Conservation (phyloP, 352 stramenopile genomes). For the Poterioochromonas sp. region DNA sequence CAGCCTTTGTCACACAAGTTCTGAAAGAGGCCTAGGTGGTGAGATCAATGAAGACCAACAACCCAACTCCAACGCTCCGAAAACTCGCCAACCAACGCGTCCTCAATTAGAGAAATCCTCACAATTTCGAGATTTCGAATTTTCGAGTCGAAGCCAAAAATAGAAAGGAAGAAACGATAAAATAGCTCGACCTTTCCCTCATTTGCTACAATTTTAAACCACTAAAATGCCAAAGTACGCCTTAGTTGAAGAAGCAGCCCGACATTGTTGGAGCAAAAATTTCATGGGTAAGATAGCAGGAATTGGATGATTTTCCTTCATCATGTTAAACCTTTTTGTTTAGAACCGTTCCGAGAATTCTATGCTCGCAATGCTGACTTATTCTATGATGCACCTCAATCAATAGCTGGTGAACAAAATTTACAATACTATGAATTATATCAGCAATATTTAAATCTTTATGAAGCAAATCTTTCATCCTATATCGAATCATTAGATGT, state of each 20-base stretch:
- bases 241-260: conserved; percentile 11
- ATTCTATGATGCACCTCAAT: conserved; percentile 4
- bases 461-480: not conserved
- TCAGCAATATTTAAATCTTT: conserved; percentile 13
- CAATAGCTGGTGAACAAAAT: conserved; percentile 21
- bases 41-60: too few species aligned
- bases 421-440: conserved; percentile 9
- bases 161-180: too few species aligned
- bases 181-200: too few species aligned
- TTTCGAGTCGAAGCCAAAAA: too few species aligned
- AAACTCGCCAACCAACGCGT: too few species aligned
- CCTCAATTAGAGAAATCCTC: too few species aligned
- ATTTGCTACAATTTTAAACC: too few species aligned
- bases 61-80: too few species aligned
- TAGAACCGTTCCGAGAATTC: conserved; percentile 27
- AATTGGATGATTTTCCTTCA: not conserved
- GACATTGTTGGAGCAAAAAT: conserved; percentile 27
- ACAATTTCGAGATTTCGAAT: too few species aligned
- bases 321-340: not conserved
- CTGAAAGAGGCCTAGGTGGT: too few species aligned
- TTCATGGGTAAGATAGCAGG: not conserved
- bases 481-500: conserved; percentile 15
- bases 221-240: conserved; percentile 23
- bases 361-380: not conserved
- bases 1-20: too few species aligned